phyloP scores from a whole-genome alignment of 1,139 yeast genomes.

The Blastobotrys capitulatus region DNA sequence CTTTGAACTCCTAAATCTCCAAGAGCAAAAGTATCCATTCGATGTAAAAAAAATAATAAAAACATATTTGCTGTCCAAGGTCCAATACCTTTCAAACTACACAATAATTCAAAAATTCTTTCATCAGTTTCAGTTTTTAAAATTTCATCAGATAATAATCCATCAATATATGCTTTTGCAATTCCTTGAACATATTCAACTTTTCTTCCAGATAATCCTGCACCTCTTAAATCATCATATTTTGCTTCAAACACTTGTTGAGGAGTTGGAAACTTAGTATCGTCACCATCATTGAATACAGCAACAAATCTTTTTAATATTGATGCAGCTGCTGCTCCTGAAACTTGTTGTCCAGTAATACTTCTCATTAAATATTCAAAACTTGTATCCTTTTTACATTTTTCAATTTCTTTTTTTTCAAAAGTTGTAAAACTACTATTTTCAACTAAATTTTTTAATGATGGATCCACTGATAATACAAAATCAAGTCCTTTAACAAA shows the following conservation, averaged over 20 bases:
- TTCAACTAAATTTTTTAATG: constrained; percentile 22
- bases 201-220: constrained; percentile 71
- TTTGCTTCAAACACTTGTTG: constrained; percentile 39
- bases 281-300: background rate
- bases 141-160: constrained; percentile 41
- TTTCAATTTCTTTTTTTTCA: constrained; percentile 14
- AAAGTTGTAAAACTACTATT: constrained; percentile 29
- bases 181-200: constrained; percentile 58
- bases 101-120: constrained; percentile 53
- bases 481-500: constrained; percentile 35
- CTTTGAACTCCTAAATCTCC: constrained; percentile 84
- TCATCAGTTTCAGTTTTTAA: constrained; percentile 35
- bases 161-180: constrained; percentile 49
- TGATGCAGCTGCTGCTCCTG: constrained; percentile 75
- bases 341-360: constrained; percentile 73
- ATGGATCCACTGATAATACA: constrained; percentile 35
- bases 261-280: constrained; percentile 47
- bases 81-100: constrained; percentile 73
- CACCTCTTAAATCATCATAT: constrained; percentile 47
- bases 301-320: constrained; percentile 46
- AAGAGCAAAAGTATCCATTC: constrained; percentile 65
- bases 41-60: constrained; percentile 58
- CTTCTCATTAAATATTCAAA: constrained; percentile 43
- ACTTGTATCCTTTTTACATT: constrained; percentile 16
- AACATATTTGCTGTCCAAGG: constrained; percentile 92